These are phyloP conservation scores for Tuber melanosporum DNA, from an alignment of 495 filamentous ascomycete genomes.

Conservation along the genomic window DNA sequence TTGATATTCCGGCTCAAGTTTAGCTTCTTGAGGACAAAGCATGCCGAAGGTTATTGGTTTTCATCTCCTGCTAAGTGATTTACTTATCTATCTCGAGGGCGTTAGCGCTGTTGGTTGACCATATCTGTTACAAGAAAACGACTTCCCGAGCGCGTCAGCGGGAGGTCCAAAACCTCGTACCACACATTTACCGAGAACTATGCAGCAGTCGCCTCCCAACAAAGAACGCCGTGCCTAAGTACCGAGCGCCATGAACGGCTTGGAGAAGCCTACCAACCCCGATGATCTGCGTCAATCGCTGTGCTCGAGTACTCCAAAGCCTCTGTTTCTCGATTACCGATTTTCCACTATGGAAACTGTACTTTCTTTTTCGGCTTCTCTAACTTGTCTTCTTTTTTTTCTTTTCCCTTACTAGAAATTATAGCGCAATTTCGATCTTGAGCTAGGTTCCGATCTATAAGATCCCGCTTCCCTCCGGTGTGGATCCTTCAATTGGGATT, in stretches of 20 bases:
- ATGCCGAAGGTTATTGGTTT: not conserved
- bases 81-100: not conserved
- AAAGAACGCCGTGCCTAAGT: not conserved
- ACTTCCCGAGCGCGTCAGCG: not conserved
- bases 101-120: not conserved
- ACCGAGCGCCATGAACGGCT: not conserved
- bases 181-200: not conserved
- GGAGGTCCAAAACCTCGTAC: not conserved
- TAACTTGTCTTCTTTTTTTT: not conserved
- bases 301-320: not conserved
- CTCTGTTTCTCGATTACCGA: not conserved
- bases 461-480: not conserved
- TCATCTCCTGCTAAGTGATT: not conserved
- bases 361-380: not conserved
- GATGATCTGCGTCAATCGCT: not conserved
- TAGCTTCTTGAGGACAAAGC: not conserved
- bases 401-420: not conserved
- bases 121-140: not conserved
- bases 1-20: not conserved
- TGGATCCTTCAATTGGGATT: not conserved
- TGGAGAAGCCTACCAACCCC: not conserved
- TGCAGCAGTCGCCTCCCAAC: not conserved
- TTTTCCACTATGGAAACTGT: not conserved
- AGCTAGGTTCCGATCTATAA: not conserved
- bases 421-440: constrained; percentile 2